These are phyloP conservation scores for Pythium rishiriense DNA, from an alignment of 352 stramenopile genomes.

Conservation along the genomic window DNA sequence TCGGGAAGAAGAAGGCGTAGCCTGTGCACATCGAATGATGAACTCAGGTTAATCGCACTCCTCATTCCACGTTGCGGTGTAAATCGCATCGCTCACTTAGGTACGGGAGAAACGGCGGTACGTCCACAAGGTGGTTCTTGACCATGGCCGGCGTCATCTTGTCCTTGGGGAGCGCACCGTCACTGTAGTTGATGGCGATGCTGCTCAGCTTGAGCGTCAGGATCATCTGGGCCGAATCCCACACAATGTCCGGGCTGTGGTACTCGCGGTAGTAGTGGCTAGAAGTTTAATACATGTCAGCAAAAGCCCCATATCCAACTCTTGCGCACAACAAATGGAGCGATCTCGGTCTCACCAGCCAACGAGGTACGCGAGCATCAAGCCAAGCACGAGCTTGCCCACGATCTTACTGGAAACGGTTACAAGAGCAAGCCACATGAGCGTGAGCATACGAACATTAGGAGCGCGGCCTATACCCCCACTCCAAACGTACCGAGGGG, in stretches of 20 bases:
- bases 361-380: conserved; percentile 71
- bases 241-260: conserved; percentile 76
- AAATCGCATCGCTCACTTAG: conserved; percentile 44
- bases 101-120: conserved; percentile 69
- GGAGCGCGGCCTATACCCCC: too few relatives aligned
- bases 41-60: background rate
- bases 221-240: conserved; percentile 88
- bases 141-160: conserved; percentile 72
- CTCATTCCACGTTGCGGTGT: too few relatives aligned
- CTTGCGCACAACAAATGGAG: background rate
- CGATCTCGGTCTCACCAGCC: conserved; percentile 43
- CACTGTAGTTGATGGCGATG: conserved; percentile 82
- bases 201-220: conserved; percentile 82
- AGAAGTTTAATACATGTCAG: background rate
- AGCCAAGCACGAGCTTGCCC: conserved; percentile 58
- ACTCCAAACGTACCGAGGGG: conserved; percentile 53
- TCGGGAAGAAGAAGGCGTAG: conserved; percentile 89
- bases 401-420: conserved; percentile 48
- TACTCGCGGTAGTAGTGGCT: conserved; percentile 87
- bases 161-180: conserved; percentile 66
- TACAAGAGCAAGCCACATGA: too few relatives aligned
- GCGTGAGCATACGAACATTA: background rate
- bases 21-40: conserved; percentile 31
- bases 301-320: background rate
- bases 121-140: conserved; percentile 68